Conservation (phyloP, 257 asterid genomes). For the Echium plantagineum region DNA sequence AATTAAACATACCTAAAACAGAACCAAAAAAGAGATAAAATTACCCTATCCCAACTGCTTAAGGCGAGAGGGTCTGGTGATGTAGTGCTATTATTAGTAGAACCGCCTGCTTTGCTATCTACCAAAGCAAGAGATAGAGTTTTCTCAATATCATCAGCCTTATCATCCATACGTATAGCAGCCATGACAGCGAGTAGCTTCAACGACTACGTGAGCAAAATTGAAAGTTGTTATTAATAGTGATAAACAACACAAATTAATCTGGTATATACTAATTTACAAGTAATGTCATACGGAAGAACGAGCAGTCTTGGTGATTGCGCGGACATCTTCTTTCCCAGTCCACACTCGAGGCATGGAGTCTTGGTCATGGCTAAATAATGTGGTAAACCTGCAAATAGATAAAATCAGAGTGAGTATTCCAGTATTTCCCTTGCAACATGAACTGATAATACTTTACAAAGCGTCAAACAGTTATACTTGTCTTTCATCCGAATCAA, state of each 20-base stretch:
- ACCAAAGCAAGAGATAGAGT: constrained; percentile 59
- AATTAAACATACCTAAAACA: background rate
- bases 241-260: constrained; percentile 4
- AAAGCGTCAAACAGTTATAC: constrained; percentile 15
- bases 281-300: constrained; percentile 58
- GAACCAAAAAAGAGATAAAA: constrained; percentile 7
- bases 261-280: constrained; percentile 5
- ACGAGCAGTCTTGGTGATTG: constrained; percentile 83
- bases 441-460: background rate
- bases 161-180: constrained; percentile 69
- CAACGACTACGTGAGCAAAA: constrained; percentile 44
- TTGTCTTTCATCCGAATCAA: constrained; percentile 91
- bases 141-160: constrained; percentile 54
- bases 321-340: constrained; percentile 87
- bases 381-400: constrained; percentile 53
- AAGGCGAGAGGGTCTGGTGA: constrained; percentile 75
- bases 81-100: constrained; percentile 36
- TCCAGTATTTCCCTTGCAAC: background rate
- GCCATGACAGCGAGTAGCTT: constrained; percentile 80
- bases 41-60: constrained; percentile 83
- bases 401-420: background rate
- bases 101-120: constrained; percentile 46
- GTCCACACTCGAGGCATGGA: constrained; percentile 94
- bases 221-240: background rate
- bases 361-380: constrained; percentile 81